Evolutionary conservation across 352 stramenopile species (phyloP).

Genomic region (Phytopythium vexans): DNA sequence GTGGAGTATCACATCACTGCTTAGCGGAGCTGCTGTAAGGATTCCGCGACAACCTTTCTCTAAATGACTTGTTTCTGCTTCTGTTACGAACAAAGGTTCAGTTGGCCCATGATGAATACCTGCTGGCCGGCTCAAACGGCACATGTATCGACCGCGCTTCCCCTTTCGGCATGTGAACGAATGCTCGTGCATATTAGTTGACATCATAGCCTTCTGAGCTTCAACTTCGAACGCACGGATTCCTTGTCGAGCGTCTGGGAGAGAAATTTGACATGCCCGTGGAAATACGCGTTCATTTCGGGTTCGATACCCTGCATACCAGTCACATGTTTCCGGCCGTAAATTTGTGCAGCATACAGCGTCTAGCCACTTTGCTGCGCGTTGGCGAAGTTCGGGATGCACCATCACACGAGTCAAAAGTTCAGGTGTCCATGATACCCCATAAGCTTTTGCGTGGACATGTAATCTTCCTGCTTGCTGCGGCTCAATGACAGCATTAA

Average conservation of each 20-base stretch:
- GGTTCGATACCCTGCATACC: background rate
- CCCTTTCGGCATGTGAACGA: slow-evolving; percentile 15
- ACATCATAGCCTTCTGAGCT: slow-evolving; percentile 1
- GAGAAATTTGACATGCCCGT: slow-evolving; percentile 6
- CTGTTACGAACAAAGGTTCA: slow-evolving; percentile 5
- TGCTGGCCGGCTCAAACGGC: slow-evolving; percentile 9
- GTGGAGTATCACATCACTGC: background rate
- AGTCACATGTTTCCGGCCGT: background rate
- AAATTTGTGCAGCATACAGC: background rate
- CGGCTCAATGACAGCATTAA: slow-evolving; percentile 13
- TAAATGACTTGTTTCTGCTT: no score
- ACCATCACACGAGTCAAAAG: slow-evolving; percentile 10
- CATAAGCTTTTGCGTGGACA: slow-evolving; percentile 12
- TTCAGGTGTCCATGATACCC: slow-evolving; percentile 2
- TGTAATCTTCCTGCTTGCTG: slow-evolving; percentile 15
- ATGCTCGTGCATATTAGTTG: slow-evolving; percentile 15
- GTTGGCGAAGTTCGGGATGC: no score
- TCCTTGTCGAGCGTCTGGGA: slow-evolving; percentile 4
- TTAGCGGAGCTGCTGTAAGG: no score
- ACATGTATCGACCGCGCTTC: slow-evolving; percentile 11
- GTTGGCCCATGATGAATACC: slow-evolving; percentile 9
- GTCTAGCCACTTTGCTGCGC: no score
- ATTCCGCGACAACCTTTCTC: no score
- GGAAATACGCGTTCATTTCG: background rate
- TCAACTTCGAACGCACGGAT: background rate